Base-by-base conservation (phyloP, 495 filamentous ascomycete genomes). In the Annulohypoxylon stygium region DNA sequence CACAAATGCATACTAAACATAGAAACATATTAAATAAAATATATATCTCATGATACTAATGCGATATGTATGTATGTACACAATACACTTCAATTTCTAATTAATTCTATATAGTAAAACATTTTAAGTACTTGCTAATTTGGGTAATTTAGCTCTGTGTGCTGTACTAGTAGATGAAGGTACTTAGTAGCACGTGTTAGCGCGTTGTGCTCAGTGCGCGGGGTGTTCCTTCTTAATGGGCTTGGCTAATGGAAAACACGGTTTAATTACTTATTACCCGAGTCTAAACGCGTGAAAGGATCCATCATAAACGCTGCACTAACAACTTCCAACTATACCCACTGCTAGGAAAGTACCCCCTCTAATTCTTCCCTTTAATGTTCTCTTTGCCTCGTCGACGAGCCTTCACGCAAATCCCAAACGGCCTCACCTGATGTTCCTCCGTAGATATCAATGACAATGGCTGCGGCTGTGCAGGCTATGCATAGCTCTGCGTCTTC, bases 401-500 rank as follows among this genome's bases (percentile, higher is more conserved):
- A 23, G n/a, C 16, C 43, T 20, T 26, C 18, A 16, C 26, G 18
- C 36, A 34, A 6, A 39, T 36, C 2, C 7, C 10, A n/a, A 36
- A 34, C 23, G 45, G 7, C 25, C 10, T 25, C 26, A 34, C n/a
- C 18, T 37, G 60, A 70, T 68, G 54, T 47, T 11, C 7, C 11
- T 5, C 18, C 16, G 16, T 25, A 30, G 47, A 8, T 39, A 30
- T 64, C 20, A 10, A 23, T 67, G 8, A 43, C 57, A 10, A 78
- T 78, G 77, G 61, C 61, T 51, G 26, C 72, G 16, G 58, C 75
- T 26, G 48, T 68, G 51, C 72, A 74, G 50, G 62, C 48, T 16
- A 69, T 70, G 36, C 70, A 71, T 65, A 74, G 70, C 45, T 77
- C 68, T 61, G 67, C n/a, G 30, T 79, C 54, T 37, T 69, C 54